Evolutionary conservation across 768 basidiomycete genomes (phyloP).

Genomic region (Kwoniella sp.): DNA sequence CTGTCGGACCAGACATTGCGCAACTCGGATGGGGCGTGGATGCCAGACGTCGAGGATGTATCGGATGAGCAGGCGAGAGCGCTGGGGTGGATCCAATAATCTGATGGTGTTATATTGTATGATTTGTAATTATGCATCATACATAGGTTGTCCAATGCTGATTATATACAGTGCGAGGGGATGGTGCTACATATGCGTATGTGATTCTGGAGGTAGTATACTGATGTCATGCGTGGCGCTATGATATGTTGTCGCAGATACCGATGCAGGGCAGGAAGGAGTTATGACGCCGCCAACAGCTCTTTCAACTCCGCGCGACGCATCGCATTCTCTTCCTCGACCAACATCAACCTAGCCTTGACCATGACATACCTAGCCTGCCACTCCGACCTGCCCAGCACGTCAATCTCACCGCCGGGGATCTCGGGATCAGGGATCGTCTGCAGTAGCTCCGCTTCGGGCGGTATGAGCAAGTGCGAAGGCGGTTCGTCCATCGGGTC

Average conservation of each 20-base stretch:
- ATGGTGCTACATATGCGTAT: too few relatives aligned
- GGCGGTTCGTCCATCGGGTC: slow-evolving; percentile 12
- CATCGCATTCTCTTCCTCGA: slow-evolving; percentile 67
- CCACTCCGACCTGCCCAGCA: slow-evolving; percentile 33
- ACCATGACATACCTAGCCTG: slow-evolving; percentile 68
- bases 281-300: background rate
- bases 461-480: slow-evolving; percentile 3
- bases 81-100: background rate
- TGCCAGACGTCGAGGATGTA: background rate
- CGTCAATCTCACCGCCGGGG: slow-evolving; percentile 10
- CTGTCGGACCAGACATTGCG: background rate
- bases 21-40: background rate
- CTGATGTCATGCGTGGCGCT: too few relatives aligned
- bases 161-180: too few relatives aligned
- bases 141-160: too few relatives aligned
- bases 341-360: slow-evolving; percentile 78
- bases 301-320: slow-evolving; percentile 68
- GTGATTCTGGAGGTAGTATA: too few relatives aligned
- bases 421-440: slow-evolving; percentile 27
- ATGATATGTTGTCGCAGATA: too few relatives aligned
- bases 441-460: slow-evolving; percentile 10
- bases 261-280: too few relatives aligned
- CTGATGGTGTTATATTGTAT: too few relatives aligned
- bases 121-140: too few relatives aligned
- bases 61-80: background rate